These are phyloP conservation scores for Isoetes engelmannii DNA, from an alignment of 83 land plant genomes.

Conservation along the genomic window DNA sequence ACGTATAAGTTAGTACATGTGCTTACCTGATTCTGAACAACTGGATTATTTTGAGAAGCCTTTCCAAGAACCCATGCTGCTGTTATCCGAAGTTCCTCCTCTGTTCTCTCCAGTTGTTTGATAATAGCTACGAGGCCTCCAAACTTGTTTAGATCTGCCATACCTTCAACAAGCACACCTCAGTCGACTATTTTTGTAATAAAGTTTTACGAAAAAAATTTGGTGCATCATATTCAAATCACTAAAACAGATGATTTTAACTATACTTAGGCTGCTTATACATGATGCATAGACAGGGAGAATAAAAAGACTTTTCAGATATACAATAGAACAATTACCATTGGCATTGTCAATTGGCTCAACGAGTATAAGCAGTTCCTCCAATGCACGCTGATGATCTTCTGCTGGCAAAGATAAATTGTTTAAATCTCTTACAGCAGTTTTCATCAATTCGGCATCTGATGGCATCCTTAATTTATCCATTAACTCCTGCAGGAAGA, in stretches of 20 bases:
- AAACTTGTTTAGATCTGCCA: slow-evolving; percentile 80
- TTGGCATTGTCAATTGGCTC: slow-evolving; percentile 91
- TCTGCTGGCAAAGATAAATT: slow-evolving; percentile 59
- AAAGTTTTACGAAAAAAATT: neutral
- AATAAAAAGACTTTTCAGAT: neutral
- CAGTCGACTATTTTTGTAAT: neutral
- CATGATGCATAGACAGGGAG: neutral
- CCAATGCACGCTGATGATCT: slow-evolving; percentile 62
- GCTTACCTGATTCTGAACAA: slow-evolving; percentile 76
- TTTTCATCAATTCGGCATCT: slow-evolving; percentile 83
- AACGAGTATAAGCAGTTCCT: slow-evolving; percentile 80
- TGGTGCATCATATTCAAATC: neutral
- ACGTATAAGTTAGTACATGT: neutral
- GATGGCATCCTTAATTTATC: slow-evolving; percentile 68
- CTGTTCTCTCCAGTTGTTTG: slow-evolving; percentile 50
- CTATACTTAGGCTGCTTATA: neutral
- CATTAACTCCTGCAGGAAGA: slow-evolving; percentile 60
- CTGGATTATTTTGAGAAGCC: slow-evolving; percentile 79
- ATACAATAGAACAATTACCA: slow-evolving; percentile 36
- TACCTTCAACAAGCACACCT: slow-evolving; percentile 10
- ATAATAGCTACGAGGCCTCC: slow-evolving; percentile 67
- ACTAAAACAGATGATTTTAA: neutral
- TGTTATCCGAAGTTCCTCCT: slow-evolving; percentile 52
- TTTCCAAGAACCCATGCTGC: slow-evolving; percentile 95
- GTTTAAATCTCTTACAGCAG: slow-evolving; percentile 66